Conservation (phyloP, 1,139 yeast species). For the Suzukiozyma palmioleophila region DNA sequence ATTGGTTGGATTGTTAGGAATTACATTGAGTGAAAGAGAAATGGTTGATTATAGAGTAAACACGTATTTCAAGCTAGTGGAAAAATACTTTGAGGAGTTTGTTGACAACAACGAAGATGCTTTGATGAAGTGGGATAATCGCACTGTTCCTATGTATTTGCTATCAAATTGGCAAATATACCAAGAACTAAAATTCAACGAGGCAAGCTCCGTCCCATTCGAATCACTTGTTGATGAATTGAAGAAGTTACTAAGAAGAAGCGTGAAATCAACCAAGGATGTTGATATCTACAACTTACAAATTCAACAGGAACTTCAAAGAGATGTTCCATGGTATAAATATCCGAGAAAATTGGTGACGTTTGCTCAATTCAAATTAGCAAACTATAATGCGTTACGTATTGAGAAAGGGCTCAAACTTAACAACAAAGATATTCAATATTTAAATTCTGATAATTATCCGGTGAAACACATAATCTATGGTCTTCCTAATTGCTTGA, state of each 20-base stretch:
- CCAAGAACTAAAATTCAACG: slow-evolving; percentile 17
- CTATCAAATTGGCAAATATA: slow-evolving; percentile 19
- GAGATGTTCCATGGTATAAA: slow-evolving; percentile 72
- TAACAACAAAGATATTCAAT: slow-evolving; percentile 20
- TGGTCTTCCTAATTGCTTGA: slow-evolving; percentile 6
- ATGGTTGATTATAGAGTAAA: slow-evolving; percentile 30
- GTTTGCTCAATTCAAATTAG: slow-evolving; percentile 52
- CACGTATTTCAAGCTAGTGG: slow-evolving; percentile 20
- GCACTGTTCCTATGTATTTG: slow-evolving; percentile 18
- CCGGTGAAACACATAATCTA: slow-evolving; percentile 20
- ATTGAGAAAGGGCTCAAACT: slow-evolving; percentile 38
- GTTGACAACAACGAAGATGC: slow-evolving; percentile 9
- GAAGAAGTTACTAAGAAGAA: slow-evolving; percentile 10
- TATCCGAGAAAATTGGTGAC: slow-evolving; percentile 52
- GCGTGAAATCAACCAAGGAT: slow-evolving; percentile 13
- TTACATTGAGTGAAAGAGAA: slow-evolving; percentile 40
- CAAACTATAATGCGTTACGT: slow-evolving; percentile 50
- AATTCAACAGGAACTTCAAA: slow-evolving; percentile 44
- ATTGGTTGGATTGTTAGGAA: slow-evolving; percentile 33
- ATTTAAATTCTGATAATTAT: slow-evolving; percentile 11
- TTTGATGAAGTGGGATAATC: slow-evolving; percentile 19
- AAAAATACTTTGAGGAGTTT: slow-evolving; percentile 16
- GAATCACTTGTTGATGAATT: slow-evolving; percentile 17
- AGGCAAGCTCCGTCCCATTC: slow-evolving; percentile 15
- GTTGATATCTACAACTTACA: slow-evolving; percentile 35